A percentile compares a stretch with the other conserved stretches of the same genome.
Evolutionary conservation across 2,329 filamentous ascomycete species (phyloP).

Genomic region (Aspergillus tubingensis): DNA sequence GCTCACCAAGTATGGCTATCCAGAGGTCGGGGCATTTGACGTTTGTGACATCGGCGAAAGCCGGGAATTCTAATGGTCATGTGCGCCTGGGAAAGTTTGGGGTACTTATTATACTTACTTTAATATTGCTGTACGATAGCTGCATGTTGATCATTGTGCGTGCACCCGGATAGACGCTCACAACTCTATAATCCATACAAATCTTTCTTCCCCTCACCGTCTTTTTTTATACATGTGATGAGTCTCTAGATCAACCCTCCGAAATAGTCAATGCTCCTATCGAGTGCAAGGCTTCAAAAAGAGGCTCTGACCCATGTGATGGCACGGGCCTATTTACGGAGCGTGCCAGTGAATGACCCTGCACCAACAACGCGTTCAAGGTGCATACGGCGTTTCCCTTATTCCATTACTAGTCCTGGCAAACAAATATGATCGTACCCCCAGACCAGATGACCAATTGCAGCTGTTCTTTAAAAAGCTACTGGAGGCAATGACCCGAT

Average conservation of each 20-base stretch:
- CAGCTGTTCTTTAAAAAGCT: background rate
- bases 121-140: background rate
- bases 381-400: background rate
- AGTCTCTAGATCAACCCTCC: constrained; percentile 2
- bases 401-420: background rate
- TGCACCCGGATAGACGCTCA: background rate
- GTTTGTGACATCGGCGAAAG: constrained; percentile 83
- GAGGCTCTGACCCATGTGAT: background rate
- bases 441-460: background rate
- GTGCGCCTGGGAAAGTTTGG: background rate
- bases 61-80: constrained; percentile 63
- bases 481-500: background rate
- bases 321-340: background rate
- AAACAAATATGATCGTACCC: background rate
- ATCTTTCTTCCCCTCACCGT: constrained; percentile 5
- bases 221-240: constrained; percentile 10
- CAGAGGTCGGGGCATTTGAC: constrained; percentile 75
- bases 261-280: background rate
- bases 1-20: constrained; percentile 65
- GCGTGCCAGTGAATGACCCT: background rate
- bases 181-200: background rate
- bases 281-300: background rate
- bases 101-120: background rate
- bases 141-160: constrained; percentile 2
- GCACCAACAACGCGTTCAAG: background rate